Conservation (phyloP, 108 stramenopile species). For the Parietichytrium sp. region DNA sequence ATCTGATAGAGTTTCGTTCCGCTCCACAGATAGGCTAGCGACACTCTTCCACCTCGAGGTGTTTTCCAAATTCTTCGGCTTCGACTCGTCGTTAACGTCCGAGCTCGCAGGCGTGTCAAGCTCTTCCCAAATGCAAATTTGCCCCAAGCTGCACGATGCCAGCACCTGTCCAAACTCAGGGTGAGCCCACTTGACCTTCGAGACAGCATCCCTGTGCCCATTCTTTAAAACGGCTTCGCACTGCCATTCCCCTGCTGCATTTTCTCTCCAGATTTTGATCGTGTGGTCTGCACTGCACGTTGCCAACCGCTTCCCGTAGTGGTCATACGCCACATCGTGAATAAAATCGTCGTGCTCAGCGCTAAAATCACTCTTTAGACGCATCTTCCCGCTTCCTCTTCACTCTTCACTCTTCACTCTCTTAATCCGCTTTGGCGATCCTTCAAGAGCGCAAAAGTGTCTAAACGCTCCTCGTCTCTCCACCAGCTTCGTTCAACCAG, state of each 20-base stretch:
- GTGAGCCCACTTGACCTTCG: slow-evolving; percentile 83
- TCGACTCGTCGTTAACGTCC: too few relatives aligned
- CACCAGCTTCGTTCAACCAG: too few relatives aligned
- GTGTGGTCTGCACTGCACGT: slow-evolving; percentile 80
- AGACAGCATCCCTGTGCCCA: slow-evolving; percentile 76
- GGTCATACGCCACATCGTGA: slow-evolving; percentile 78
- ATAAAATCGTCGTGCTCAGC: slow-evolving; percentile 72
- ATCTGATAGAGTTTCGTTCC: slow-evolving; percentile 68
- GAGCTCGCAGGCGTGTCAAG: slow-evolving; percentile 47
- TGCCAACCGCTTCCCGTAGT: slow-evolving; percentile 89
- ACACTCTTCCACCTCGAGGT: neutral
- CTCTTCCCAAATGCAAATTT: slow-evolving; percentile 89
- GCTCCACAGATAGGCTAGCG: slow-evolving; percentile 46
- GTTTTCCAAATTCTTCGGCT: neutral
- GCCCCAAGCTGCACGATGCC: slow-evolving; percentile 85
- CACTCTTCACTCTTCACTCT: too few relatives aligned
- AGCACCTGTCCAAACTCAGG: slow-evolving; percentile 89
- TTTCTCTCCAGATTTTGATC: slow-evolving; percentile 72
- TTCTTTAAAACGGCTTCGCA: slow-evolving; percentile 61
- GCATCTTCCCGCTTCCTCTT: neutral
- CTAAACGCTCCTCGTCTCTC: too few relatives aligned
- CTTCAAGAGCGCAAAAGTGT: too few relatives aligned
- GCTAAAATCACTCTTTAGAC: neutral
- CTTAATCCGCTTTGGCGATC: too few relatives aligned
- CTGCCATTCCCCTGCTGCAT: slow-evolving; percentile 55